Percentiles rank a stretch among this genome's conserved stretches.
Evolutionary conservation across 2,329 filamentous ascomycete genomes (phyloP).

Genomic region (Ambrosiella beaveri): DNA sequence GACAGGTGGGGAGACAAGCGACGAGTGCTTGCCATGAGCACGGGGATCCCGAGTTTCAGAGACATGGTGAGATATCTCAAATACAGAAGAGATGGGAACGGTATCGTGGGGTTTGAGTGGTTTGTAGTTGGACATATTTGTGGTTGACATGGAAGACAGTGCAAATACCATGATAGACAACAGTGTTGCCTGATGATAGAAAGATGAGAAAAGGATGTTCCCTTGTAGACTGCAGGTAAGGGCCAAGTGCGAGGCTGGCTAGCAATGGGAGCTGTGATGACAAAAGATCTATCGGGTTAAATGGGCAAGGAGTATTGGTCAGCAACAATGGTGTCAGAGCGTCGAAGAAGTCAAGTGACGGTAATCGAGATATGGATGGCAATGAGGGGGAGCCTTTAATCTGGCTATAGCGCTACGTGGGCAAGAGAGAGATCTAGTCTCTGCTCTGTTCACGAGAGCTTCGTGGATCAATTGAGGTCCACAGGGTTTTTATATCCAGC

Average conservation of each 20-base stretch:
- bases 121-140: background rate
- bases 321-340: too few species aligned
- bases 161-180: background rate
- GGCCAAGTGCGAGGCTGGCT: too few species aligned
- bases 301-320: too few species aligned
- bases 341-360: background rate
- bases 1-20: conserved; percentile 11
- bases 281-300: too few species aligned
- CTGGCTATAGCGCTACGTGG: conserved; percentile 1
- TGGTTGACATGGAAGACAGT: background rate
- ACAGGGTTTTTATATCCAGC: background rate
- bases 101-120: background rate
- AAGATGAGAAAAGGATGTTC: background rate
- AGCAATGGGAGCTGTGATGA: too few species aligned
- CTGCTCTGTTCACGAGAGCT: conserved; percentile 5
- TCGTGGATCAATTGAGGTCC: background rate
- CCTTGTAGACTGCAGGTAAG: too few species aligned
- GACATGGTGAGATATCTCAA: conserved; percentile 10
- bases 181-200: background rate
- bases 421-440: conserved; percentile 5
- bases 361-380: background rate
- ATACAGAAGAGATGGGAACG: conserved; percentile 8
- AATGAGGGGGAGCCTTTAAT: background rate
- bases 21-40: background rate
- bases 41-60: conserved; percentile 6